Percentiles rank a stretch among this genome's conserved stretches.
Evolutionary conservation across 2,329 filamentous ascomycete genomes (phyloP).

Genomic region (Ophiocordyceps robertsii): DNA sequence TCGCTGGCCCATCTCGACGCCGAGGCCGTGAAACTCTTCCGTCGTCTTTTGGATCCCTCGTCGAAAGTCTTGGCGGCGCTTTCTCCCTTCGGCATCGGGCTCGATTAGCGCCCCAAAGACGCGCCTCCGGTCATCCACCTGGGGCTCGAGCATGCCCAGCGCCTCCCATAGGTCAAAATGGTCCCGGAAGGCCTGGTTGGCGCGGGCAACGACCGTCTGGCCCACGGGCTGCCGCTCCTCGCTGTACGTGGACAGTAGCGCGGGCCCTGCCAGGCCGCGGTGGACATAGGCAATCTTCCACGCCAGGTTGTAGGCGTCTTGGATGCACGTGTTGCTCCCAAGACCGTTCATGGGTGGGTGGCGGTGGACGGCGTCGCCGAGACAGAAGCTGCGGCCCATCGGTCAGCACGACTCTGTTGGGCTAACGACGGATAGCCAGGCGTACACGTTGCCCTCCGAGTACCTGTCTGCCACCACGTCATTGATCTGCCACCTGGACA

Average conservation of each 20-base stretch:
- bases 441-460: conserved; percentile 31
- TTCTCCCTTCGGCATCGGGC: conserved; percentile 20
- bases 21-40: conserved; percentile 40
- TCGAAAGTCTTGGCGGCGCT: conserved; percentile 23
- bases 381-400: conserved; percentile 26
- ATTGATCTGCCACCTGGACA: conserved; percentile 47
- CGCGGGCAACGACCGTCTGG: conserved; percentile 32
- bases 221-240: conserved; percentile 36
- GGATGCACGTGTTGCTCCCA: conserved; percentile 44
- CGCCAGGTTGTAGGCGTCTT: conserved; percentile 41
- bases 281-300: conserved; percentile 39
- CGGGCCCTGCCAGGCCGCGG: conserved; percentile 14
- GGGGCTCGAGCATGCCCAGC: conserved; percentile 27
- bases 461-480: conserved; percentile 47
- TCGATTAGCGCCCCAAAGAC: conserved; percentile 27
- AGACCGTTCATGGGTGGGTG: conserved; percentile 45
- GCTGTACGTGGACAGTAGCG: conserved; percentile 28
- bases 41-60: conserved; percentile 26
- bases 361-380: conserved; percentile 44
- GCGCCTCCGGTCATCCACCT: conserved; percentile 21
- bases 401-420: neutral
- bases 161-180: conserved; percentile 32
- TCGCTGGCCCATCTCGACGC: conserved; percentile 45
- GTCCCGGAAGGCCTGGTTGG: conserved; percentile 42
- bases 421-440: neutral